phyloP scores from a whole-genome alignment of 1,284 basidiomycete genomes.

The Calocybe gambosa region DNA sequence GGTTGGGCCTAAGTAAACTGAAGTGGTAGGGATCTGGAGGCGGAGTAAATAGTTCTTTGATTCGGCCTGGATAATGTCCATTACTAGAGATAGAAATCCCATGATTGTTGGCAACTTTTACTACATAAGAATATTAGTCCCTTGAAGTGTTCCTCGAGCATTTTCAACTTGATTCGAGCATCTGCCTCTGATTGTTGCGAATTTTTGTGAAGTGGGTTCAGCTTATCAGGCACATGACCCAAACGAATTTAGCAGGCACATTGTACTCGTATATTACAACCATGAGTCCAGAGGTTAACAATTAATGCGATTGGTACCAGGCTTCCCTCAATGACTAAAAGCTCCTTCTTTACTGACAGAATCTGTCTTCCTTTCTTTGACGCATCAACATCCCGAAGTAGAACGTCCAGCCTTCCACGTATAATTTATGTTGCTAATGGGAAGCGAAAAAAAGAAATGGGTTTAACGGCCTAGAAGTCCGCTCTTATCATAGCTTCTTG shows the following conservation, averaged over 20 bases:
- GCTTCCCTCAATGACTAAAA: not conserved
- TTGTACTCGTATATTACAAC: not conserved
- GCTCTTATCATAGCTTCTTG: slow-evolving; percentile 20
- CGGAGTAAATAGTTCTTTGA: too few relatives aligned
- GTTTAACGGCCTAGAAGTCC: slow-evolving; percentile 5
- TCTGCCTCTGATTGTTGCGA: too few relatives aligned
- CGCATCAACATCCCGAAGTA: not conserved
- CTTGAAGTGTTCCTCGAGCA: too few relatives aligned
- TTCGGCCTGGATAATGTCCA: not conserved
- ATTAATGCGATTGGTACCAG: not conserved
- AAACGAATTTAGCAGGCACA: not conserved
- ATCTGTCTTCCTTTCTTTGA: not conserved
- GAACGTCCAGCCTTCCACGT: not conserved
- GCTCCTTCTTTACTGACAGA: not conserved
- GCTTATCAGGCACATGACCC: not conserved
- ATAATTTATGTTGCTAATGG: not conserved
- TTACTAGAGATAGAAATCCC: slow-evolving; percentile 43
- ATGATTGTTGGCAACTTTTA: slow-evolving; percentile 53
- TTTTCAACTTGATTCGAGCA: too few relatives aligned
- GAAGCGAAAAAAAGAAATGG: not conserved
- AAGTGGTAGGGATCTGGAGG: too few relatives aligned
- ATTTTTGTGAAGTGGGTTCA: too few relatives aligned
- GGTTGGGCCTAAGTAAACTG: too few relatives aligned
- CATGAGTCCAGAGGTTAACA: not conserved
- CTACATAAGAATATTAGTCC: too few relatives aligned